Conservation (phyloP, 139 green algal genomes). For the Nannochloris sp. region DNA sequence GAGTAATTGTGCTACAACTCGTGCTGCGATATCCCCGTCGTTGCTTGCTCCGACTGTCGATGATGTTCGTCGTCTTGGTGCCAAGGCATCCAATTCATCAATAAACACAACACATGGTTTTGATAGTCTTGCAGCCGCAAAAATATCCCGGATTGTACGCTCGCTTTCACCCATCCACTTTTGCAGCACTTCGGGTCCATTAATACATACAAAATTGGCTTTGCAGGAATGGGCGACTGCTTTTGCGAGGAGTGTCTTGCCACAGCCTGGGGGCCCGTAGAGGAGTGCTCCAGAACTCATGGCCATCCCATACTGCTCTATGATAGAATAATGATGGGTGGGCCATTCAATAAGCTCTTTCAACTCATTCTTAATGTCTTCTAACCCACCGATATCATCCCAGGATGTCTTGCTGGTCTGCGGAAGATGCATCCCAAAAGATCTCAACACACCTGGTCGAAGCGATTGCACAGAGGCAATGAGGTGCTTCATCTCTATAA, state of each 20-base stretch:
- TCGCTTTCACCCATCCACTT: constrained; percentile 47
- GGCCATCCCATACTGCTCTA: constrained; percentile 12
- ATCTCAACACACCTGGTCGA: constrained; percentile 38
- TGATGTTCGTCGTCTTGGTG: constrained; percentile 17
- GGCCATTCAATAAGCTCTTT: constrained; percentile 28
- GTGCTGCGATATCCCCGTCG: constrained; percentile 10
- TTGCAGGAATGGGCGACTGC: constrained; percentile 32
- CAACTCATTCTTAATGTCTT: constrained; percentile 34
- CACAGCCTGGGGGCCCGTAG: constrained; percentile 29
- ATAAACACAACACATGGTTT: constrained; percentile 67
- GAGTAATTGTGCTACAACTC: constrained; percentile 44
- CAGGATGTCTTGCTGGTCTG: constrained; percentile 3
- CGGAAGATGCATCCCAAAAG: constrained; percentile 55
- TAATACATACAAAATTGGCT: constrained; percentile 38
- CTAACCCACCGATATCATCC: constrained; percentile 25
- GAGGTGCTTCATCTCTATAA: constrained; percentile 12
- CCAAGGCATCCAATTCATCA: constrained; percentile 62
- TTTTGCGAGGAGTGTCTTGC: constrained; percentile 58
- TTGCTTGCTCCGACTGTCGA: constrained; percentile 8
- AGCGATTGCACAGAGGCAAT: background rate
- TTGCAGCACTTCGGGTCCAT: constrained; percentile 37
- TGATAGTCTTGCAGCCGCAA: constrained; percentile 19
- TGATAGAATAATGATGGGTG: constrained; percentile 5
- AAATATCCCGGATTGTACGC: constrained; percentile 30
- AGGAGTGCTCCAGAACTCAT: constrained; percentile 23